Percentiles rank a stretch among this genome's conserved stretches.
Evolutionary conservation across 176 grass and related monocot species (phyloP).

Genomic region (Rhynchospora pubera): DNA sequence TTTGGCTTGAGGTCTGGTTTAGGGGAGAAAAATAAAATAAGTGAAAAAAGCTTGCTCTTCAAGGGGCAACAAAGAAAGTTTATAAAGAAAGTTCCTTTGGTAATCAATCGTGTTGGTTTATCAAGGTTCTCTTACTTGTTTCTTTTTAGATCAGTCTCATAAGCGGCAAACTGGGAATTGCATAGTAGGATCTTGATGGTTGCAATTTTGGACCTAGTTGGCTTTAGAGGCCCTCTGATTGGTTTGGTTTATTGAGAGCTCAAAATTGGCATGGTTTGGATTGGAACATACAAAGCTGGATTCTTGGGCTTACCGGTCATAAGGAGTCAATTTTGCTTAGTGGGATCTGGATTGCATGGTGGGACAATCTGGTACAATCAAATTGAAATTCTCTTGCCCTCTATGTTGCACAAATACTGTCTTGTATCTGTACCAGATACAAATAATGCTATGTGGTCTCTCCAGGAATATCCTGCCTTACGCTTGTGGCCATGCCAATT

Average conservation of each 20-base stretch:
- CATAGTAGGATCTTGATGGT: constrained; percentile 21
- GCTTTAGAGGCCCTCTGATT: constrained; percentile 6
- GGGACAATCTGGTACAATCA: constrained; percentile 12
- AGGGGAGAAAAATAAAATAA: background rate
- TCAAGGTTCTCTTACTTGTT: constrained; percentile 24
- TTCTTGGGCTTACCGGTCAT: constrained; percentile 17
- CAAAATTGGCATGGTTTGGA: constrained; percentile 16
- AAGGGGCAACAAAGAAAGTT: constrained; percentile 1
- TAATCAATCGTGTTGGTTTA: constrained; percentile 27
- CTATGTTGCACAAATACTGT: background rate
- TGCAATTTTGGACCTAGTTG: constrained; percentile 20
- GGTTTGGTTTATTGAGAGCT: constrained; percentile 23
- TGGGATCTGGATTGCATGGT: constrained; percentile 13
- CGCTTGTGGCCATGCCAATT: background rate
- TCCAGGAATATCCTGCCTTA: background rate
- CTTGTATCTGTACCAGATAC: background rate
- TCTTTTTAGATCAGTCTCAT: constrained; percentile 24
- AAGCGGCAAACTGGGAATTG: constrained; percentile 21
- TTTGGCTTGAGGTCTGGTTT: background rate
- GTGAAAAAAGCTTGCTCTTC: background rate
- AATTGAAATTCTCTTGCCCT: constrained; percentile 5
- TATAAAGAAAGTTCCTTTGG: constrained; percentile 24
- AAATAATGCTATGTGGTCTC: background rate
- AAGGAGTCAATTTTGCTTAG: constrained; percentile 24
- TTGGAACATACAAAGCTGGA: constrained; percentile 24